phyloP scores from a whole-genome alignment of 1,284 basidiomycete genomes.

The Anthracocystis walkeri region DNA sequence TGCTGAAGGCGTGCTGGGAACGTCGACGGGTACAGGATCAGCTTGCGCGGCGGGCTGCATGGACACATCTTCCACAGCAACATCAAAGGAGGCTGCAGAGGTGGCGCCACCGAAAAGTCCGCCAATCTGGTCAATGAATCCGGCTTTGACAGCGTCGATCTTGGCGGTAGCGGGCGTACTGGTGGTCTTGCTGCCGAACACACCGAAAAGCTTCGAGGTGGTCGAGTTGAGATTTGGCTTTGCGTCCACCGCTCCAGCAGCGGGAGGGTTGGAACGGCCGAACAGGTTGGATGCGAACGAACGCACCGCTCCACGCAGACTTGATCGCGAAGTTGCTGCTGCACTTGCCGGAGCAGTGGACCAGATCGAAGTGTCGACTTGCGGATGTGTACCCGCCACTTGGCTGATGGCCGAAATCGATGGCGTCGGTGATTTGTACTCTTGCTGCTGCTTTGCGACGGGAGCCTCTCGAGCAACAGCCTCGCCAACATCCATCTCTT shows the following conservation, averaged over 20 bases:
- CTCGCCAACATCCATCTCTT: slow-evolving; percentile 33
- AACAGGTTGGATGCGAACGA: slow-evolving; percentile 41
- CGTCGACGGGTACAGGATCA: background rate
- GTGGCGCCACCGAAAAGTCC: slow-evolving; percentile 9
- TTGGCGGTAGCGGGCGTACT: background rate
- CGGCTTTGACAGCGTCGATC: slow-evolving; percentile 36
- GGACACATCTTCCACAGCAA: background rate
- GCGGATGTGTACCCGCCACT: slow-evolving; percentile 5
- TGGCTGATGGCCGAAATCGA: slow-evolving; percentile 39
- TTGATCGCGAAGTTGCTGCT: slow-evolving; percentile 1
- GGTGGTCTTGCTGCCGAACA: background rate
- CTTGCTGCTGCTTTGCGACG: background rate
- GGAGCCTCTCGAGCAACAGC: slow-evolving; percentile 9
- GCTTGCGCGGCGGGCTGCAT: slow-evolving; percentile 14
- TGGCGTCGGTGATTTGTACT: background rate
- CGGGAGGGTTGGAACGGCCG: slow-evolving; percentile 9
- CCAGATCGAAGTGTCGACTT: slow-evolving; percentile 34
- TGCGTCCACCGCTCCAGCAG: background rate
- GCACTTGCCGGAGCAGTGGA: background rate
- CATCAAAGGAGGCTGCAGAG: background rate
- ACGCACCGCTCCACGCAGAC: slow-evolving; percentile 28
- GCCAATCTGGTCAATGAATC: slow-evolving; percentile 24
- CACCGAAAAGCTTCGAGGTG: slow-evolving; percentile 36
- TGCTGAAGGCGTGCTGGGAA: background rate
- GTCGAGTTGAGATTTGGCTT: slow-evolving; percentile 10